A percentile compares a stretch with the other conserved stretches of the same genome.
phyloP scores from a whole-genome alignment of 306 rosid genomes.

The Prunus mume region DNA sequence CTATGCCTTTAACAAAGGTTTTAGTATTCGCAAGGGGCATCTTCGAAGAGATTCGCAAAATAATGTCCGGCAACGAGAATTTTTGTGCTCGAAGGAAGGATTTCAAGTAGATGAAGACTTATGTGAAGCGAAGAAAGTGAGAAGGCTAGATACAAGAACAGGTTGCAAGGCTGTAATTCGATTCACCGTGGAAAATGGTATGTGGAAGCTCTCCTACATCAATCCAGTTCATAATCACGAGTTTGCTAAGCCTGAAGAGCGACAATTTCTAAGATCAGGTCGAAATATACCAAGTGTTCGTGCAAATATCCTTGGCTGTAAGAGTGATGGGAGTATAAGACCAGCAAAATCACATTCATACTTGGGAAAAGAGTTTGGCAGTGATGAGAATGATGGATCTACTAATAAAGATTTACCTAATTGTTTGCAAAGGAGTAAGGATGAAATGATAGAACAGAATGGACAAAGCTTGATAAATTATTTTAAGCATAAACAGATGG shows the following conservation, averaged over 20 bases:
- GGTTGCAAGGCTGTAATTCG: conserved; percentile 13
- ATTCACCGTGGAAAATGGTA: conserved; percentile 1
- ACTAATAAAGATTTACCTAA: not conserved
- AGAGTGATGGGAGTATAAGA: not conserved
- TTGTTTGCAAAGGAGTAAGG: not conserved
- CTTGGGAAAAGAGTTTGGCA: not conserved
- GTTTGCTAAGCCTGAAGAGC: not conserved
- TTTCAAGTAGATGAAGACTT: not conserved
- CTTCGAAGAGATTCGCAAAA: conserved; percentile 9
- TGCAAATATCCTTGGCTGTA: not conserved
- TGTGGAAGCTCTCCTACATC: not conserved
- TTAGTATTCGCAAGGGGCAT: conserved; percentile 11
- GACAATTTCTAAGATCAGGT: not conserved
- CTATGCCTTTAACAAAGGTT: conserved; percentile 3
- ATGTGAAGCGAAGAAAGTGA: not conserved
- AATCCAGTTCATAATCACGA: conserved; percentile 9
- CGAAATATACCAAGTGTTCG: conserved; percentile 10
- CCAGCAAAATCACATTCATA: not conserved
- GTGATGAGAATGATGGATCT: not conserved
- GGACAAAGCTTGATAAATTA: conserved; percentile 16
- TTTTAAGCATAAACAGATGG: conserved; percentile 9
- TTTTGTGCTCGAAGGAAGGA: conserved; percentile 8
- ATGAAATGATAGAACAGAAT: conserved; percentile 1
- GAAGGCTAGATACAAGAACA: conserved; percentile 6
- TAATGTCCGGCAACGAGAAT: conserved; percentile 1